These are phyloP conservation scores for Globisporangium sylvaticum DNA, from an alignment of 352 stramenopile genomes.

Conservation along the genomic window DNA sequence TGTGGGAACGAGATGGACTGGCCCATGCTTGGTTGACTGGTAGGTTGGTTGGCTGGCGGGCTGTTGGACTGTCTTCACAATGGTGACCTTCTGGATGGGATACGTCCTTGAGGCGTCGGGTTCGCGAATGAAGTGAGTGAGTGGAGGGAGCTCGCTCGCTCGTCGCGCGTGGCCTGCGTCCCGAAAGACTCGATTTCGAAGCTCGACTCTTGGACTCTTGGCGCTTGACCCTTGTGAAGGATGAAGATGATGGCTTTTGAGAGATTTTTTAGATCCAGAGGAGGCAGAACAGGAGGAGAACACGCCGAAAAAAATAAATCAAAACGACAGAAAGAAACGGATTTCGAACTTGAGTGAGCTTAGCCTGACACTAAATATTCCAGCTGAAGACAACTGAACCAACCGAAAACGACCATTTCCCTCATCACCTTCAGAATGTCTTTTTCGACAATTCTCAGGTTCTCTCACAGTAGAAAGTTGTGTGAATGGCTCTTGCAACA, in stretches of 20 bases:
- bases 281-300: background rate
- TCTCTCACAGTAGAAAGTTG: background rate
- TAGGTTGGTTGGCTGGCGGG: background rate
- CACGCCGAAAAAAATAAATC: background rate
- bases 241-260: background rate
- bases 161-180: background rate
- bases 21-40: constrained; percentile 1
- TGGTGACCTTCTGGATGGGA: background rate
- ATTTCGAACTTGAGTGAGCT: background rate
- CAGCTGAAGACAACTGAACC: background rate
- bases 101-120: background rate
- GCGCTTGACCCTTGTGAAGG: no score
- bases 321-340: background rate
- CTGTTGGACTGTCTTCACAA: background rate
- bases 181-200: background rate
- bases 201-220: background rate
- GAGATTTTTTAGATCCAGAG: background rate
- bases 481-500: background rate
- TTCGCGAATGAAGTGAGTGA: background rate
- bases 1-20: constrained; percentile 7
- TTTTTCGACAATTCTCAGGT: background rate
- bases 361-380: background rate
- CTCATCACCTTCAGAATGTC: background rate
- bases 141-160: background rate
- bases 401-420: background rate